These are phyloP conservation scores for Trichophaea hybrida DNA, from an alignment of 2,329 filamentous ascomycete genomes.

Conservation along the genomic window DNA sequence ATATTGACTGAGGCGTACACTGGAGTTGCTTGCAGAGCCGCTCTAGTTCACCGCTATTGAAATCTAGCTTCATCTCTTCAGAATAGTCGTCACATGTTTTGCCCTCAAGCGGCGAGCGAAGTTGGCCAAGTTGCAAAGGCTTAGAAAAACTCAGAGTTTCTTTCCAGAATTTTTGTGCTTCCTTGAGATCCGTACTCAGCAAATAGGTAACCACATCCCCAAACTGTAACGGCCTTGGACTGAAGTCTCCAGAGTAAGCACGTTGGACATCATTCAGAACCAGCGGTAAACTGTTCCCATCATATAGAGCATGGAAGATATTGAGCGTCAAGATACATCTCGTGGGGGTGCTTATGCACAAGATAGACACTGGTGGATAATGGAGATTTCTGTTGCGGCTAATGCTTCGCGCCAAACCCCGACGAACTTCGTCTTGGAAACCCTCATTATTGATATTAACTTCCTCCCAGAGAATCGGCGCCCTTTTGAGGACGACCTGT, in stretches of 20 bases:
- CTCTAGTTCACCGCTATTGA: constrained; percentile 28
- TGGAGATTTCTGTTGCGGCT: constrained; percentile 38
- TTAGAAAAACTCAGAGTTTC: constrained; percentile 36
- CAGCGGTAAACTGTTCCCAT: constrained; percentile 61
- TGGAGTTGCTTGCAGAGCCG: constrained; percentile 43
- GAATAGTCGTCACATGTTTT: background rate
- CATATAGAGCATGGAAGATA: constrained; percentile 78
- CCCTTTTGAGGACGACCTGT: constrained; percentile 48
- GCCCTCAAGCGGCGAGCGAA: constrained; percentile 13
- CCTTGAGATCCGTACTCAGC: constrained; percentile 42
- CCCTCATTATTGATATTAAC: constrained; percentile 28
- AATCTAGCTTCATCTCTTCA: background rate
- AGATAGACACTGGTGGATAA: constrained; percentile 39
- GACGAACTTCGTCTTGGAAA: constrained; percentile 30
- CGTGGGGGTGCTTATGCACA: constrained; percentile 30
- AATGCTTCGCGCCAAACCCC: constrained; percentile 40
- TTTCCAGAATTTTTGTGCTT: constrained; percentile 53
- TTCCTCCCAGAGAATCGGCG: constrained; percentile 36
- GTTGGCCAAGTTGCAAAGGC: constrained; percentile 26
- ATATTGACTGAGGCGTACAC: constrained; percentile 63
- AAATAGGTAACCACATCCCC: constrained; percentile 54
- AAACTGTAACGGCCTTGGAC: constrained; percentile 37
- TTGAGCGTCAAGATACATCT: constrained; percentile 42
- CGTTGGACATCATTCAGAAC: constrained; percentile 46
- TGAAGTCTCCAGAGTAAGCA: constrained; percentile 35